phyloP scores from a whole-genome alignment of 305 asterid species.

The Fraxinus paxiana region DNA sequence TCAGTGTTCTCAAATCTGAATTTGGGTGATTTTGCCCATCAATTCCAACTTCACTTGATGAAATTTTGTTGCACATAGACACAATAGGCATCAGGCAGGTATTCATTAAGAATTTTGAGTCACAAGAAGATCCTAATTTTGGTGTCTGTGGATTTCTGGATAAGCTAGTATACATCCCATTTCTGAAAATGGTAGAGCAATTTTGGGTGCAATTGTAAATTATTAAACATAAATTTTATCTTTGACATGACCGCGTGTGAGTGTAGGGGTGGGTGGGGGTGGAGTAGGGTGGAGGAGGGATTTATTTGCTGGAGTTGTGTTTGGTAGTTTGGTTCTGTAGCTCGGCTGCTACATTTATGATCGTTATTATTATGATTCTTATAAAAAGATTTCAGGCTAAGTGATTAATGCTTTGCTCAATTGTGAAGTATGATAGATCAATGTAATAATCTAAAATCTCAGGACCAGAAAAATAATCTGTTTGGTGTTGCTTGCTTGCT shows the following conservation, averaged over 20 bases:
- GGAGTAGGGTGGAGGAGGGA: not conserved
- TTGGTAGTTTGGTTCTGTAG: not conserved
- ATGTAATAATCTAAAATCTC: not conserved
- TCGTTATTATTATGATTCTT: not conserved
- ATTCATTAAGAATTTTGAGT: not conserved
- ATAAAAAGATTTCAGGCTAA: not conserved
- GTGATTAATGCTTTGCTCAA: not conserved
- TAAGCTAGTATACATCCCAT: not conserved
- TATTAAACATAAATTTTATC: not conserved
- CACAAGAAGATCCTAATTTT: conserved; percentile 1
- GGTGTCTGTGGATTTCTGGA: not conserved
- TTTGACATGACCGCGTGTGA: not conserved
- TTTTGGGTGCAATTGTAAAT: not conserved
- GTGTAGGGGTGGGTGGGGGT: not conserved
- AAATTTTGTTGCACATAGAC: not conserved
- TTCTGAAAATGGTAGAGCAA: not conserved
- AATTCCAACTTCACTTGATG: conserved; percentile 2
- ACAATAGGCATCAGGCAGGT: not conserved
- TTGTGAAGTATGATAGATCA: not conserved
- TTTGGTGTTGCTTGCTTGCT: not conserved
- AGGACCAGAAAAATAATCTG: not conserved
- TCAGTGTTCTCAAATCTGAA: conserved; percentile 18
- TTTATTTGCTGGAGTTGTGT: not conserved
- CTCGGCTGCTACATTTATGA: not conserved
- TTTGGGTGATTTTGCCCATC: conserved; percentile 19